Evolutionary conservation across 2,329 filamentous ascomycete species (phyloP), one percentile per base, ranked within the genome.

Genomic region (Nannizziopsis barbatae): DNA sequence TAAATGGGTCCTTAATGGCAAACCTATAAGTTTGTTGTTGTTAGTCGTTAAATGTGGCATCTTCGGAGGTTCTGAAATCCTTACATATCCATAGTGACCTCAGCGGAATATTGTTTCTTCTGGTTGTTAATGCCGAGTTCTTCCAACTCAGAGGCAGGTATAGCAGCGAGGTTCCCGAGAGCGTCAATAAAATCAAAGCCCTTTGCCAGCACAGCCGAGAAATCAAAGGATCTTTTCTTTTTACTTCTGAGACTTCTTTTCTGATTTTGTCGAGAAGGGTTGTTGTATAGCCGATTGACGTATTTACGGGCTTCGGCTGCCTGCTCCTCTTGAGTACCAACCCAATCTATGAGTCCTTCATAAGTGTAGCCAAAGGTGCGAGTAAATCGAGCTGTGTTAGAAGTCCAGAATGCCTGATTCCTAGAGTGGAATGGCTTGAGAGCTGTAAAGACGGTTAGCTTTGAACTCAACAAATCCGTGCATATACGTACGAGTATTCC

Each of bases 301-400:
- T 71, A 62, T 1, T 64, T 63, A 39, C 68, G 67, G 22, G 80
- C 71, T 5, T 74, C 65, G 0, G 64, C 58, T 35, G 48, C 51
- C 55, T 63, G 59, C 62, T 59, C 66, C 64, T 52, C 58, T 61
- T 22, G 60, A 47, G 45, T 55, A 57, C 59, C 56, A 58, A 57
- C 63, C 60, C 67, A 69, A 50, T 68, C 65, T 12, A 69, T 56
- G 30, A 80, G 75, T 55, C 90, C 86, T 0, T 79, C 72, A 59
- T 93, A 93, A 0, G 79, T 80, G 61, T 92, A 92, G 11, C 81
- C 81, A 62, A 92, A 83, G 1, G 68, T 70, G 20, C 72, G 70
- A 5, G 76, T 77, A 36, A 75, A 70, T 27, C 81, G 75, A 10
- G 79, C 73, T 52, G 70, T 72, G 45, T 80, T 73, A 0, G 83